Conservation (phyloP, 2,329 filamentous ascomycete species). For the Colletotrichum lentis region DNA sequence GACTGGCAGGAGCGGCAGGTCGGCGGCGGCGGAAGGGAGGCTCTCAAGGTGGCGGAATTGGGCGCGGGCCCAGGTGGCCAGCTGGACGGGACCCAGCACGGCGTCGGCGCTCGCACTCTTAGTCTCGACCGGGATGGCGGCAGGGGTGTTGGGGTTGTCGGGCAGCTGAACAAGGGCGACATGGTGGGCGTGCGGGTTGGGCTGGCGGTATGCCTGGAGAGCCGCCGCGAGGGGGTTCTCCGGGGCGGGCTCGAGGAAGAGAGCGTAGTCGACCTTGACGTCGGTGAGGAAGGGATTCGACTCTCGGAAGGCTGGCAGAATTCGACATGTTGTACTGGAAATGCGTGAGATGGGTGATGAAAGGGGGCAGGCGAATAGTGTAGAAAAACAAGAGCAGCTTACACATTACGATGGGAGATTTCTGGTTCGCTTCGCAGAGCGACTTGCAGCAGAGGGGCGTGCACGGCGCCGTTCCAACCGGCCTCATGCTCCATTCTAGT, state of each 20-base stretch:
- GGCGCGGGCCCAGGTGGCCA: background rate
- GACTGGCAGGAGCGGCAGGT: background rate
- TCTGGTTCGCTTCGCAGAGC: background rate
- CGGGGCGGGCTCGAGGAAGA: background rate
- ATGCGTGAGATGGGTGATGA: background rate
- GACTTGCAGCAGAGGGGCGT: constrained; percentile 1
- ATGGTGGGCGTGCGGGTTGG: background rate
- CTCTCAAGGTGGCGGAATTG: background rate
- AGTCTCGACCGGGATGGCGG: background rate
- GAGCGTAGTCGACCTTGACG: constrained; percentile 10
- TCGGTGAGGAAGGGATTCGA: background rate
- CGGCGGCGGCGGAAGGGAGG: background rate
- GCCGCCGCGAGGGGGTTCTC: accelerated
- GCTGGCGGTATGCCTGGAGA: background rate
- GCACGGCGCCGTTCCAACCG: constrained; percentile 7
- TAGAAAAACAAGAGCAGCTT: no score
- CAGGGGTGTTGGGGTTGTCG: background rate
- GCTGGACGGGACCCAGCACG: background rate
- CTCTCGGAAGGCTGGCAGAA: background rate
- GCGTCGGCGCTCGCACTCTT: background rate
- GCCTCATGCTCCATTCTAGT: constrained; percentile 29
- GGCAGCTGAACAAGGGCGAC: background rate
- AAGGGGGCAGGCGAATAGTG: background rate
- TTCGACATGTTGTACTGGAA: background rate
- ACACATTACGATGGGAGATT: background rate